phyloP scores from a whole-genome alignment of 768 basidiomycete genomes.

The Pulveroboletus sp. region DNA sequence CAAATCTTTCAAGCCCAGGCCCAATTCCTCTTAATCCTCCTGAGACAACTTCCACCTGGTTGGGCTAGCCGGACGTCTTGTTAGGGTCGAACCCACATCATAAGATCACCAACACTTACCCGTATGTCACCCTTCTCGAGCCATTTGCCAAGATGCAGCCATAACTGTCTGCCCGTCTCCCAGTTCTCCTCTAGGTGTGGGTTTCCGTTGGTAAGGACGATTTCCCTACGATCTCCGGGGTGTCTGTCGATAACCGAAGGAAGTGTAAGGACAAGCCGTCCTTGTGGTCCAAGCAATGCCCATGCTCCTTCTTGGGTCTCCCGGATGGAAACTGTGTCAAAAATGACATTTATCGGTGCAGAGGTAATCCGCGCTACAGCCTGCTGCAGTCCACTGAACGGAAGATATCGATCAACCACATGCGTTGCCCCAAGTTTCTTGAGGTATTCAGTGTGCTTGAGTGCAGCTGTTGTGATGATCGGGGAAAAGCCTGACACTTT shows the following conservation, averaged over 20 bases:
- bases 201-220: constrained; percentile 32
- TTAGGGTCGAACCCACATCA: neutral
- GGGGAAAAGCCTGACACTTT: constrained; percentile 40
- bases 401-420: constrained; percentile 31
- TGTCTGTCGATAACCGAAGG: constrained; percentile 31
- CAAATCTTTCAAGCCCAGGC: constrained; percentile 40
- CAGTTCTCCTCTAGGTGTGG: constrained; percentile 33
- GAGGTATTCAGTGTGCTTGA: constrained; percentile 36
- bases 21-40: constrained; percentile 43
- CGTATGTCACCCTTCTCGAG: constrained; percentile 32
- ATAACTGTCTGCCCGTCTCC: constrained; percentile 32
- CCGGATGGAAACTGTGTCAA: constrained; percentile 37
- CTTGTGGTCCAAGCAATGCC: constrained; percentile 36
- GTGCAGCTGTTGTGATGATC: constrained; percentile 34
- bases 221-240: constrained; percentile 24
- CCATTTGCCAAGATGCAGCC: constrained; percentile 26
- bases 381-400: constrained; percentile 29
- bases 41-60: constrained; percentile 39
- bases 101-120: constrained; percentile 14
- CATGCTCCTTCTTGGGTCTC: constrained; percentile 40
- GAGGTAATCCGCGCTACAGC: constrained; percentile 37
- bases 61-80: constrained; percentile 34
- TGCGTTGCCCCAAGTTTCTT: constrained; percentile 33
- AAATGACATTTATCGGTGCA: constrained; percentile 34
- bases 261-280: constrained; percentile 34